Evolutionary conservation across 345 rosid species (phyloP), one percentile per base, ranked within the genome.

Genomic region (Eucalyptus tenuipes): DNA sequence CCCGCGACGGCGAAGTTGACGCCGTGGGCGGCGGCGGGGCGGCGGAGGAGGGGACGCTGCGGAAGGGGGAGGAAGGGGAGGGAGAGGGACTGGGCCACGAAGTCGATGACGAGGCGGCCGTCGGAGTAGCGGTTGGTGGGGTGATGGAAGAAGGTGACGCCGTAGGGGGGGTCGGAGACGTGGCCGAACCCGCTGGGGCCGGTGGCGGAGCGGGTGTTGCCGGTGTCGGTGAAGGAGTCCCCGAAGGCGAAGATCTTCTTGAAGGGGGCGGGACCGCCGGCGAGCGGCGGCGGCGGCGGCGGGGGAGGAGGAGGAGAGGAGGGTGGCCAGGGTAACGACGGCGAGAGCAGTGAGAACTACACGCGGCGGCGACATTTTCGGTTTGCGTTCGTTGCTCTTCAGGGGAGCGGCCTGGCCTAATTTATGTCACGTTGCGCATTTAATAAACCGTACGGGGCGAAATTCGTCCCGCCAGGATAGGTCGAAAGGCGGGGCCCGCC

Each of bases 211-310:
- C 88, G 91, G 50, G 99, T 94, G 97, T 97, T 97, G 79, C 99
- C 99, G 0, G 99, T 98, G 95, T 98, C 99, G 11, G 99, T 96
- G 93, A 94, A 96, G 1, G 99, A 98, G 89, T 97, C 99, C 2
- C 99, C 98, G 66, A 97, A 97, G 91, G 99, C 99, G 44, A 91
- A 96, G 88, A 97, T 94, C 90, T 91, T 97, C 55, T 90, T 92
- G 92, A 97, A 96, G 29, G 96, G 96, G 95, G 40, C 86, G 94
- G 45, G 88, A 52, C 8, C 88, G 17, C 37, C 49, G 84, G 1
- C 91, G 20, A 13, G 90, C 42, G 86, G 87, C 82, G 45, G 93
- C 57, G 47, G 89, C 89, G 85, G 50, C 40, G 45, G 68, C 50
- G 57, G n/a, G n/a, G n/a, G 44, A 82, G 22, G 92, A 53, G 88